These are phyloP conservation scores for Epichloe scottii DNA, from an alignment of 2,329 filamentous ascomycete species.

Conservation along the genomic window DNA sequence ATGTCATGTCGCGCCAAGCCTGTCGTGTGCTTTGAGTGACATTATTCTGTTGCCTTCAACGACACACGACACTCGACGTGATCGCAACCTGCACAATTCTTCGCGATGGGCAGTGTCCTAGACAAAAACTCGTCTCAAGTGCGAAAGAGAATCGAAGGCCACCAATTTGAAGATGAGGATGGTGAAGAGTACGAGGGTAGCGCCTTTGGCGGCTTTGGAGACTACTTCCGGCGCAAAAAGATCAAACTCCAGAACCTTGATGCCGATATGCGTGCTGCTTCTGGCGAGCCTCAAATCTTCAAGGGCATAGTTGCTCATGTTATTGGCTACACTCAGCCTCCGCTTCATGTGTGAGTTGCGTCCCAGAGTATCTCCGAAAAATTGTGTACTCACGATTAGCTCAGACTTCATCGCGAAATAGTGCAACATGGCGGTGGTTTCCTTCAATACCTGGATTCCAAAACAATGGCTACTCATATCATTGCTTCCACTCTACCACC, in stretches of 20 bases:
- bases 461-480: constrained; percentile 92
- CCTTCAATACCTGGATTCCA: constrained; percentile 86
- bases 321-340: constrained; percentile 92
- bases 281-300: constrained; percentile 73
- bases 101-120: constrained; percentile 43
- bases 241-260: constrained; percentile 95
- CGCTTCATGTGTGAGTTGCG: constrained; percentile 55
- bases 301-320: constrained; percentile 83
- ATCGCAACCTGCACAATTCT: not conserved
- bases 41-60: no score
- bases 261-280: constrained; percentile 58
- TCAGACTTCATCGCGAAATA: constrained; percentile 64
- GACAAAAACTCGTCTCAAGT: constrained; percentile 51
- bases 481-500: constrained; percentile 82
- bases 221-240: constrained; percentile 94
- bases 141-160: constrained; percentile 47
- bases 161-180: constrained; percentile 66
- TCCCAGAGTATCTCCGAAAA: not conserved
- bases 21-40: no score
- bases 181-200: constrained; percentile 88
- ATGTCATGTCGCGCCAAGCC: not conserved
- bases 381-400: constrained; percentile 8
- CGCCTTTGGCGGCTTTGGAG: constrained; percentile 74
- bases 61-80: not conserved
- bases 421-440: constrained; percentile 92